These are phyloP conservation scores for Candida montana DNA, from an alignment of 805 yeast species.

Conservation along the genomic window DNA sequence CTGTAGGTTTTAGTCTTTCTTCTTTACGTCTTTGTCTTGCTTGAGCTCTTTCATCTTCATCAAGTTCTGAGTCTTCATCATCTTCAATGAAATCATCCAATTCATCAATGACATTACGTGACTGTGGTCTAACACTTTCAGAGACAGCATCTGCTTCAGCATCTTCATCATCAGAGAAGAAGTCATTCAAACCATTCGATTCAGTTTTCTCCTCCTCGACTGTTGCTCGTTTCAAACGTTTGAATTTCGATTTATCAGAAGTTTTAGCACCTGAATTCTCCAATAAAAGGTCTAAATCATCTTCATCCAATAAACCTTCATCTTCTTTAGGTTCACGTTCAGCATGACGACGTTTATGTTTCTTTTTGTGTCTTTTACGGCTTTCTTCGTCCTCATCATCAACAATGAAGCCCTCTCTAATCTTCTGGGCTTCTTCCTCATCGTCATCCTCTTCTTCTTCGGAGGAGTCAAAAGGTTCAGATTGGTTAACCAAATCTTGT, in stretches of 20 bases:
- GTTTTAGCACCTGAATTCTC: constrained; percentile 78
- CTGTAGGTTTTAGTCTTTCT: constrained; percentile 49
- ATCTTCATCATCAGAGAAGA: constrained; percentile 38
- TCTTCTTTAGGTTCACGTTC: constrained; percentile 44
- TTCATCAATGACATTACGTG: constrained; percentile 57
- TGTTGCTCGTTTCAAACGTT: constrained; percentile 77
- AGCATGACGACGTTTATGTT: constrained; percentile 28
- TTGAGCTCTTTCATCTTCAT: constrained; percentile 51
- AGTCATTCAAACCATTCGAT: constrained; percentile 29
- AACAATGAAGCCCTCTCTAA: constrained; percentile 89
- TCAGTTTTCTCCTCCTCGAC: constrained; percentile 24
- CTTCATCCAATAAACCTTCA: constrained; percentile 82
- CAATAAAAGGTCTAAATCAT: constrained; percentile 85
- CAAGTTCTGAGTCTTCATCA: constrained; percentile 91
- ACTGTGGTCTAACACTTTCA: constrained; percentile 16
- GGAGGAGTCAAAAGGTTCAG: constrained; percentile 56
- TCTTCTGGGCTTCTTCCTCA: constrained; percentile 79
- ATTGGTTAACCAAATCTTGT: constrained; percentile 31
- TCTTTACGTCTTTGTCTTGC: constrained; percentile 40
- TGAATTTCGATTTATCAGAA: constrained; percentile 36
- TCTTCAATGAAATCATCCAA: constrained; percentile 97
- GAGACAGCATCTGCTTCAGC: constrained; percentile 30
- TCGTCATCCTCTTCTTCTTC: constrained; percentile 92
- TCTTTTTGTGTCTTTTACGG: constrained; percentile 35
- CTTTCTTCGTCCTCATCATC: constrained; percentile 77